Evolutionary conservation across 2,329 filamentous ascomycete genomes (phyloP), one percentile per base, ranked within the genome.

Genomic region (Thyridium curvatum): DNA sequence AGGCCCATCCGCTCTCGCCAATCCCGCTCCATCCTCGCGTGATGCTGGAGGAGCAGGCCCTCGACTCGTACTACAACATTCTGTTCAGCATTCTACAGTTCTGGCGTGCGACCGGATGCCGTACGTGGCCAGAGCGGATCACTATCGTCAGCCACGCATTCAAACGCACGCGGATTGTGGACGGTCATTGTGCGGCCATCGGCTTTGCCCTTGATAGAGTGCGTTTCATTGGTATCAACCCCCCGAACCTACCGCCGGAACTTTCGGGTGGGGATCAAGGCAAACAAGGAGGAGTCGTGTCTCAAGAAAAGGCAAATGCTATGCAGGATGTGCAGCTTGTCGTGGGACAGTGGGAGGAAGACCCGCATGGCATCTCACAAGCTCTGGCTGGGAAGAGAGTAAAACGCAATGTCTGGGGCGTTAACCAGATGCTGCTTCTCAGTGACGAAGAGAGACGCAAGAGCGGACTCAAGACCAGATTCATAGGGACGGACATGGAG

Each of bases 21-120:
- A 35, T 40, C 18, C 37, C 39, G 16, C 41, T 44, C 8, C 37
- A 40, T 9, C 39, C 14, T n/a, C 66, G 66, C 17, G 64, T 87
- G 14, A 54, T 77, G 1, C 53, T 77, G 3, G 89, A 95, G 54
- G 73, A 81, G 8, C 71, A 75, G 39, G 87, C 90, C 0, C 79
- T 91, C 2, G 90, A 96, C 59, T 91, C 84, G 2, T 91, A 87
- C 53, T 82, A 89, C 55, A 95, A 95, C 55, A 64, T 95, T 5
- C 62, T 94, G 13, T 89, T 90, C 56, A 84, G 83, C 12, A 66
- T 94, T 3, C 50, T 68, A 13, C 54, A 62, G 29, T 79, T 77
- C 52, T 68, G 83, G 46, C 65, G 69, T 3, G 77, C 73, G 42
- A 62, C 64, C 44, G 44, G 54, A 30, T 50, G 48, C 10, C 61